phyloP scores from a whole-genome alignment of 2,329 filamentous ascomycete species.

The Epichloe sylvatica region DNA sequence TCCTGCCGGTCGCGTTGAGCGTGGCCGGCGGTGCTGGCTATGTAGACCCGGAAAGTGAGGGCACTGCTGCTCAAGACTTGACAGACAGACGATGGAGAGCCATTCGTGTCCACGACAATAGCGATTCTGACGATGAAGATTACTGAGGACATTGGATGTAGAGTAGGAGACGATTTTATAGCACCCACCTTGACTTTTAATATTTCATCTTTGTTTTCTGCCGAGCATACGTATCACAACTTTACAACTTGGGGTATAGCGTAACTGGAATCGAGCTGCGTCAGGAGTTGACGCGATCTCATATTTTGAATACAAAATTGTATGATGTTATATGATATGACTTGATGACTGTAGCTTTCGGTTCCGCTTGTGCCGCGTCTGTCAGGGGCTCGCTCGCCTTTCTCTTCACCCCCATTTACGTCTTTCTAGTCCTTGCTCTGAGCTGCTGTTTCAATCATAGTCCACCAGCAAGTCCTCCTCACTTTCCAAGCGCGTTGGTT shows the following conservation, averaged over 20 bases:
- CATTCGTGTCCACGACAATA: slow-evolving; percentile 58
- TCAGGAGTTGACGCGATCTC: neutral
- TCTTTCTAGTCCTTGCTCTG: neutral
- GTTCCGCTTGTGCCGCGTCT: no score
- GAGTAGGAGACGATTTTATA: neutral
- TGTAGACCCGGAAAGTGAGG: slow-evolving; percentile 72
- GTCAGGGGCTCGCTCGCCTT: no score
- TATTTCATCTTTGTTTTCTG: neutral
- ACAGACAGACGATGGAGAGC: slow-evolving; percentile 66
- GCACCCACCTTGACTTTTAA: neutral
- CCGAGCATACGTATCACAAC: neutral
- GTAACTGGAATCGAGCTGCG: neutral
- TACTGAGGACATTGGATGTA: slow-evolving; percentile 13
- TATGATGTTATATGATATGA: neutral
- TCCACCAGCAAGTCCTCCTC: slow-evolving; percentile 3
- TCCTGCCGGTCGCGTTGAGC: slow-evolving; percentile 79
- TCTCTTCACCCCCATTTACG: neutral
- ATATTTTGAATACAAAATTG: neutral
- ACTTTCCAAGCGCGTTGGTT: neutral
- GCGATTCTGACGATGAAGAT: slow-evolving; percentile 58
- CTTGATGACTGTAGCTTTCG: no score
- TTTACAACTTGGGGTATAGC: neutral
- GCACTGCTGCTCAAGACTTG: slow-evolving; percentile 80
- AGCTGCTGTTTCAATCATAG: neutral
- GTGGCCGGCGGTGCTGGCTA: slow-evolving; percentile 79